Conservation (phyloP, 768 basidiomycete species). For the Filobasidium wieringae region DNA sequence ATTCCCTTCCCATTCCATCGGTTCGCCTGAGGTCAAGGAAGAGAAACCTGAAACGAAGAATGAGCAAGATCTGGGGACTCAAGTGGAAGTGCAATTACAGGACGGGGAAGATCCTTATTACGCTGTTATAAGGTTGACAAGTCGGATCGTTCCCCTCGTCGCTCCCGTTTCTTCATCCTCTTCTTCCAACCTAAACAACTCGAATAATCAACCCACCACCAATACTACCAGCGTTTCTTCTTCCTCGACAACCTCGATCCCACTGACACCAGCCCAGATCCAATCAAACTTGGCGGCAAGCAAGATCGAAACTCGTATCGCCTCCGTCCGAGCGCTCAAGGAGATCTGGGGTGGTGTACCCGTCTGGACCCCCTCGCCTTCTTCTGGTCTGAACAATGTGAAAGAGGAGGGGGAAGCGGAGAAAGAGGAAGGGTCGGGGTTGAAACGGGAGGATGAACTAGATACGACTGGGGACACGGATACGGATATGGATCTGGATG, state of each 20-base stretch:
- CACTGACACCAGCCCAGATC: constrained; percentile 72
- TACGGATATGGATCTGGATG: background rate
- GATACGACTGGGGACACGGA: background rate
- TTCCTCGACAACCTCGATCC: constrained; percentile 83
- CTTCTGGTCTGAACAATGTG: no score
- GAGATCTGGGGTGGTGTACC: constrained; percentile 77
- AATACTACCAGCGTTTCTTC: no score
- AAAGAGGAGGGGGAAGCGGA: no score
- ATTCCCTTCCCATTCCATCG: constrained; percentile 6
- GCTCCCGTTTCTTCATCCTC: no score
- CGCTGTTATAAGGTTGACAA: no score
- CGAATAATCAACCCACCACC: no score
- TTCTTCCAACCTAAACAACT: no score
- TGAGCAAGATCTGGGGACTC: background rate
- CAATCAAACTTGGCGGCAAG: constrained; percentile 82
- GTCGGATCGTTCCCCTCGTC: no score
- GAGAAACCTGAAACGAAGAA: no score
- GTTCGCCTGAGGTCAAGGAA: background rate
- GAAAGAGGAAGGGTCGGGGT: background rate
- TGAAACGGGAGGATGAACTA: background rate
- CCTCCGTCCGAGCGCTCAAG: constrained; percentile 76
- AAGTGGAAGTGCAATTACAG: no score
- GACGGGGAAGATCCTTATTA: no score
- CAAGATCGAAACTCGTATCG: constrained; percentile 80
- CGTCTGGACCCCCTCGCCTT: constrained; percentile 57